Percentiles rank a stretch among this genome's conserved stretches.
Evolutionary conservation across 768 basidiomycete genomes (phyloP).

Genomic region (Tricholoma sp.): DNA sequence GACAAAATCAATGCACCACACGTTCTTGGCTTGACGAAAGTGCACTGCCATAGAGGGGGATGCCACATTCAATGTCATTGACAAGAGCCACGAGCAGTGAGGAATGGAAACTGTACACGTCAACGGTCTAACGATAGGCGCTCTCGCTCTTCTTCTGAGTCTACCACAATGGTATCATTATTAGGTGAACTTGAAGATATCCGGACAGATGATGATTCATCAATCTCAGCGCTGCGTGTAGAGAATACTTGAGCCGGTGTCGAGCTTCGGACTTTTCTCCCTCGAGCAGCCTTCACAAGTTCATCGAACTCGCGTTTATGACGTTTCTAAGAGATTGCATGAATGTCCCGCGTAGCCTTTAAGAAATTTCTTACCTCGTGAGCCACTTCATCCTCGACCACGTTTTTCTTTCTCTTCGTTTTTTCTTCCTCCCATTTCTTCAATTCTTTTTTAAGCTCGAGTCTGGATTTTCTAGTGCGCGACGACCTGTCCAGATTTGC

Average conservation of each 20-base stretch:
- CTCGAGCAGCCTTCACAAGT: conserved; percentile 32
- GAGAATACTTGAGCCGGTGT: background rate
- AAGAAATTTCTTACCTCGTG: conserved; percentile 32
- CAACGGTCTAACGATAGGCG: background rate
- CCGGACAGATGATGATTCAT: background rate
- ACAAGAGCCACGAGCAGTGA: too few species aligned
- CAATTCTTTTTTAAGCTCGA: conserved; percentile 48
- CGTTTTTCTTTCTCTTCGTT: conserved; percentile 34
- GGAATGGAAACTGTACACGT: background rate
- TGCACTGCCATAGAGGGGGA: too few species aligned
- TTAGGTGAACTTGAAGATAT: background rate
- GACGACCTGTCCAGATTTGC: conserved; percentile 60
- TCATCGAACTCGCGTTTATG: conserved; percentile 35
- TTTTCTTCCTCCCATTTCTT: conserved; percentile 53
- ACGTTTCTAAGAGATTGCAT: conserved; percentile 25
- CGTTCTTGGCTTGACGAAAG: too few species aligned
- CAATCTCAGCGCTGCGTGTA: conserved; percentile 12
- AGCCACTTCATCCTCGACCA: conserved; percentile 32
- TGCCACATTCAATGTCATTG: too few species aligned
- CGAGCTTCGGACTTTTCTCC: conserved; percentile 9
- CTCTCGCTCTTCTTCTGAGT: conserved; percentile 29
- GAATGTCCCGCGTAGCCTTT: background rate
- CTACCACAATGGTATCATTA: conserved; percentile 27
- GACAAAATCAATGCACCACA: background rate
- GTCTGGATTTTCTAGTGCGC: conserved; percentile 37